Conservation (phyloP, 495 filamentous ascomycete species). For the Xylaria sp. region DNA sequence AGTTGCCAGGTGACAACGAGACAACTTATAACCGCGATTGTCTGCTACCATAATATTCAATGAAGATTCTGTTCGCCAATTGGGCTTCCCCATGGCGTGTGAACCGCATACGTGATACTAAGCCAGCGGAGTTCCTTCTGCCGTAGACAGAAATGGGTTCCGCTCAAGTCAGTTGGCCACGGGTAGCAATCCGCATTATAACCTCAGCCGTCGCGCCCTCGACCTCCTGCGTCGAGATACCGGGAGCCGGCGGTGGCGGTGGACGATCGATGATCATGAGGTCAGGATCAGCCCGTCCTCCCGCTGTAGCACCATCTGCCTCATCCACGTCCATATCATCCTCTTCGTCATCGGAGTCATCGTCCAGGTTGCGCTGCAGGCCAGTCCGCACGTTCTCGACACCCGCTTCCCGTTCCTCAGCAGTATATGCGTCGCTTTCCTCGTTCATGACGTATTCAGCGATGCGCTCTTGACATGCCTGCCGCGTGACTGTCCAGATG, state of each 20-base stretch:
- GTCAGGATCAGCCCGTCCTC: slow-evolving; percentile 18
- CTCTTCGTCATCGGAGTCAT: slow-evolving; percentile 64
- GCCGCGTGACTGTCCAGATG: slow-evolving; percentile 50
- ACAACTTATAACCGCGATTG: background rate
- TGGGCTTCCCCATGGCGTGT: no score
- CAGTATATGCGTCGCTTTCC: slow-evolving; percentile 64
- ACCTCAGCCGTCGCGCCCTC: slow-evolving; percentile 49
- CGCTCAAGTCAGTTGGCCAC: slow-evolving; percentile 41
- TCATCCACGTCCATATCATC: slow-evolving; percentile 59
- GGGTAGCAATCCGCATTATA: slow-evolving; percentile 64
- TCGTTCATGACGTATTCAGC: slow-evolving; percentile 54
- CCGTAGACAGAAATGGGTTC: background rate
- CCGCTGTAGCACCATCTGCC: slow-evolving; percentile 45
- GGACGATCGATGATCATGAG: slow-evolving; percentile 47
- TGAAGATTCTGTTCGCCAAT: background rate
- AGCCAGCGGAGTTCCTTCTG: no score
- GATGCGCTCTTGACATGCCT: slow-evolving; percentile 46
- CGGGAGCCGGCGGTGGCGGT: slow-evolving; percentile 46
- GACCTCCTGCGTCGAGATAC: slow-evolving; percentile 37
- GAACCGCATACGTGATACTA: no score
- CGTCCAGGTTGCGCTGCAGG: slow-evolving; percentile 61
- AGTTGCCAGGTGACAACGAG: background rate
- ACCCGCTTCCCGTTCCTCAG: slow-evolving; percentile 70
- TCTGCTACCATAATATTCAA: background rate
- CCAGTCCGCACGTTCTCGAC: slow-evolving; percentile 77